phyloP scores from a whole-genome alignment of 208 protist species.

The Wallacemonas rigidus region DNA sequence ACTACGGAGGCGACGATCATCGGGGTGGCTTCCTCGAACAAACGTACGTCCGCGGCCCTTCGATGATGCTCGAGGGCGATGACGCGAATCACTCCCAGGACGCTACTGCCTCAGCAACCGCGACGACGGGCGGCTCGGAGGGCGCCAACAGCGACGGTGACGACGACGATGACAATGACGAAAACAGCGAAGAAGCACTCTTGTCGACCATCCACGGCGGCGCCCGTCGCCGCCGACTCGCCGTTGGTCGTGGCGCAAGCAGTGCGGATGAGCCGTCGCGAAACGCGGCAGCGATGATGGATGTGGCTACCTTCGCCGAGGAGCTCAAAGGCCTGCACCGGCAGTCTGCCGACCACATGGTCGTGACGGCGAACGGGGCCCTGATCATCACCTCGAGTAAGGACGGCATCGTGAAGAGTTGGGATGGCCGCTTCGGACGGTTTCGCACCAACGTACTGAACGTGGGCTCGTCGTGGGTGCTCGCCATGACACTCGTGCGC shows the following conservation, averaged over 20 bases:
- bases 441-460: slow-evolving; percentile 74
- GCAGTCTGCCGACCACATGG: slow-evolving; percentile 63
- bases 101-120: too few relatives aligned
- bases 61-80: slow-evolving; percentile 48
- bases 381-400: slow-evolving; percentile 74
- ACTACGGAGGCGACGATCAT: slow-evolving; percentile 29
- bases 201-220: slow-evolving; percentile 14
- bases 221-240: slow-evolving; percentile 12
- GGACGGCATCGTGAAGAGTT: slow-evolving; percentile 82
- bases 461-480: slow-evolving; percentile 70
- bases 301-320: slow-evolving; percentile 38
- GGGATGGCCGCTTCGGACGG: slow-evolving; percentile 54
- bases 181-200: slow-evolving; percentile 13
- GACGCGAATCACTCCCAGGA: neutral
- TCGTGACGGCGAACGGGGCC: slow-evolving; percentile 39
- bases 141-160: slow-evolving; percentile 8
- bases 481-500: slow-evolving; percentile 70
- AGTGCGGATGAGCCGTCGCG: slow-evolving; percentile 19
- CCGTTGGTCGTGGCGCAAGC: slow-evolving; percentile 9
- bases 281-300: slow-evolving; percentile 26
- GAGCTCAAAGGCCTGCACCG: slow-evolving; percentile 57
- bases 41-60: slow-evolving; percentile 47
- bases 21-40: slow-evolving; percentile 19
- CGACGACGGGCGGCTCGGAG: neutral
- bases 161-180: slow-evolving; percentile 35